phyloP scores from a whole-genome alignment of 805 yeast genomes.

The Lipomyces spencermartinsiae region DNA sequence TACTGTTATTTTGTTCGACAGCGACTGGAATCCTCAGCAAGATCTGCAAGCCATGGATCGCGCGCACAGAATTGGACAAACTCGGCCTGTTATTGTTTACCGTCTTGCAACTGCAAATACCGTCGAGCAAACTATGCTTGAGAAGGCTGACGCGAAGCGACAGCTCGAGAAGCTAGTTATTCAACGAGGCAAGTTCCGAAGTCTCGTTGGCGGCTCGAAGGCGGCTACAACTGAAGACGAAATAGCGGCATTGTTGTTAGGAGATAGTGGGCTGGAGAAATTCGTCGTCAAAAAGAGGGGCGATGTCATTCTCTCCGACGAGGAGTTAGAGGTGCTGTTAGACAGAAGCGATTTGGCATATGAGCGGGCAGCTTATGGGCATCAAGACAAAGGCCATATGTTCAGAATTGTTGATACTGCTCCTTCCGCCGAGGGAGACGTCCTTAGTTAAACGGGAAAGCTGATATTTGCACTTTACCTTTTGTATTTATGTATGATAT shows the following conservation, averaged over 20 bases:
- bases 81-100: slow-evolving; percentile 78
- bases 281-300: slow-evolving; percentile 32
- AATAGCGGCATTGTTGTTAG: slow-evolving; percentile 19
- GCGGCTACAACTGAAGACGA: slow-evolving; percentile 22
- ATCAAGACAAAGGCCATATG: neutral
- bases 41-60: slow-evolving; percentile 97
- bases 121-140: slow-evolving; percentile 80
- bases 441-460: neutral
- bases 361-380: slow-evolving; percentile 16
- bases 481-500: neutral
- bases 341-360: slow-evolving; percentile 35
- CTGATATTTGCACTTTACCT: neutral
- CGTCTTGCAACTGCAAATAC: slow-evolving; percentile 79
- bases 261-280: slow-evolving; percentile 25
- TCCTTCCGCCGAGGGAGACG: neutral
- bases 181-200: slow-evolving; percentile 39
- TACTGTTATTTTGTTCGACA: slow-evolving; percentile 86
- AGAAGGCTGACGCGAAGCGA: slow-evolving; percentile 80
- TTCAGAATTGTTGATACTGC: slow-evolving; percentile 27
- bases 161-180: slow-evolving; percentile 74
- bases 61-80: slow-evolving; percentile 92
- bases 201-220: slow-evolving; percentile 7
- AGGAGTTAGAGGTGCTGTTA: slow-evolving; percentile 24
- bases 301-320: slow-evolving; percentile 35
- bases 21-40: slow-evolving; percentile 98